Base-by-base conservation (phyloP, 768 basidiomycete species). In the Rhodotorula taiwanensis region DNA sequence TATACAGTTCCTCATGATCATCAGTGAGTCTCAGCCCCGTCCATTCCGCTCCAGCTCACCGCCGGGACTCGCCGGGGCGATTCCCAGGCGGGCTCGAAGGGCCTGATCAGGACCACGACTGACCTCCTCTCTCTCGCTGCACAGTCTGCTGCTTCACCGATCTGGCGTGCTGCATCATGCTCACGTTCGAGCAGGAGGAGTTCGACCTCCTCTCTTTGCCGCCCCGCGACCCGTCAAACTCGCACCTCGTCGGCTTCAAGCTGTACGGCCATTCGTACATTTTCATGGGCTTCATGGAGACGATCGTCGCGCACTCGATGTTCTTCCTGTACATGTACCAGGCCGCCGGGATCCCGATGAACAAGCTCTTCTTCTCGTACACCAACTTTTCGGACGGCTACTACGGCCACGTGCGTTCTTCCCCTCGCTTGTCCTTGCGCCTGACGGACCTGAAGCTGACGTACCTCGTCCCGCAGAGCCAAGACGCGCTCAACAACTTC, bases 81-180 rank as follows among this genome's bases (percentile, higher is more conserved):
- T n/a, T n/a, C n/a, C n/a, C n/a, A n/a, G n/a, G n/a, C n/a, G n/a
- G n/a, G n/a, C n/a, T n/a, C n/a, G n/a, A n/a, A n/a, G n/a, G n/a
- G n/a, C n/a, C n/a, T n/a, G n/a, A n/a, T n/a, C n/a, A n/a, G n/a
- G n/a, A n/a, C n/a, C n/a, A n/a, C n/a, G n/a, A n/a, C n/a, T n/a
- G n/a, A n/a, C n/a, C n/a, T n/a, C n/a, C n/a, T n/a, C n/a, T n/a
- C n/a, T n/a, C n/a, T n/a, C n/a, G n/a, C n/a, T n/a, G n/a, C n/a
- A n/a, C n/a, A n/a, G n/a, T 84, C 51, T 84, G 82, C 65, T 80
- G 82, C 25, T 78, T 76, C 20, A 85, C 83, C n/a, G 83, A 86
- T 61, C 80, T 85, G 21, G 74, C 79, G 70, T 74, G 83, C 71
- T 72, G 83, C 9, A 77, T 86, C 13, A 79, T 81, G 31, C 74